Conservation (phyloP, 192 early-diverging fungal species). For the Phycomyces nitens region DNA sequence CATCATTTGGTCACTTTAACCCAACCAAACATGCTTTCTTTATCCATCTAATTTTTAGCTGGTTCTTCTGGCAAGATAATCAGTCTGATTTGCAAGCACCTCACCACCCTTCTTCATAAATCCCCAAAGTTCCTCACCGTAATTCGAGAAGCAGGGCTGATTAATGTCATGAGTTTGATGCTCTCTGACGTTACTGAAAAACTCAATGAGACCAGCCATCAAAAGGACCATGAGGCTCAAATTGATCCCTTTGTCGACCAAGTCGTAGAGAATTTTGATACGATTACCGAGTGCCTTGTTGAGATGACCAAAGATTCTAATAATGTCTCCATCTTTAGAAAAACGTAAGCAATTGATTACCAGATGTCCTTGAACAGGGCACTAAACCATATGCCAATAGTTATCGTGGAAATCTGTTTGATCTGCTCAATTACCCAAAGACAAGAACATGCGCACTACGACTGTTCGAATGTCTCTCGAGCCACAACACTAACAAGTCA, state of each 20-base stretch:
- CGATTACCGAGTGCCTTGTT: slow-evolving; percentile 46
- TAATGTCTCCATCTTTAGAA: slow-evolving; percentile 47
- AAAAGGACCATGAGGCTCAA: slow-evolving; percentile 29
- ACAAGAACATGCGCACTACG: slow-evolving; percentile 48
- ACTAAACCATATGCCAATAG: slow-evolving; percentile 15
- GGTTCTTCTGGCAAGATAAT: slow-evolving; percentile 48
- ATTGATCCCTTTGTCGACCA: slow-evolving; percentile 40
- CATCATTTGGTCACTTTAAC: neutral
- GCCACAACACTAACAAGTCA: slow-evolving; percentile 34
- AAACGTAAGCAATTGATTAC: slow-evolving; percentile 34
- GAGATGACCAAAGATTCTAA: slow-evolving; percentile 40
- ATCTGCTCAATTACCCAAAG: slow-evolving; percentile 50
- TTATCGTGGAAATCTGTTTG: slow-evolving; percentile 52
- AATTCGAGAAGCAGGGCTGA: slow-evolving; percentile 56
- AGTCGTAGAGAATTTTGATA: slow-evolving; percentile 51
- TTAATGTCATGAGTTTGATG: slow-evolving; percentile 55
- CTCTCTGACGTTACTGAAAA: slow-evolving; percentile 49
- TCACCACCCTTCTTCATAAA: slow-evolving; percentile 40
- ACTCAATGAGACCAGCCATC: slow-evolving; percentile 35
- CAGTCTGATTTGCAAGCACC: slow-evolving; percentile 41
- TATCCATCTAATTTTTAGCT: slow-evolving; percentile 22
- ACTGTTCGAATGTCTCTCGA: slow-evolving; percentile 48
- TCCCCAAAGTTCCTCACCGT: slow-evolving; percentile 51
- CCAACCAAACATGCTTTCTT: neutral
- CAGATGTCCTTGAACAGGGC: neutral